phyloP scores from a whole-genome alignment of 2,329 filamentous ascomycete genomes.

The Hymenoscyphus linearis region DNA sequence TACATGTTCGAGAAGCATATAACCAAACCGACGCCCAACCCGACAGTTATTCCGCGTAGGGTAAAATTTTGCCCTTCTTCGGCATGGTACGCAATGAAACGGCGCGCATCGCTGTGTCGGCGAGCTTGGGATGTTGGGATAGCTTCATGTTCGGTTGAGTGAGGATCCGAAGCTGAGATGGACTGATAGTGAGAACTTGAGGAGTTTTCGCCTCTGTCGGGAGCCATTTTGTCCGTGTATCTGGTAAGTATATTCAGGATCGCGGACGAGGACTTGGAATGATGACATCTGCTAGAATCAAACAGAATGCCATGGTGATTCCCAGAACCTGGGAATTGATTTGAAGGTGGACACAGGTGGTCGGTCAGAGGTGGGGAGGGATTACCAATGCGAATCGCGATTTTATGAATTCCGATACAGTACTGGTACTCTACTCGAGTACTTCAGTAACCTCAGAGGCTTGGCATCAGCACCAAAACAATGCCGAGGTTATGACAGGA shows the following conservation, averaged over 20 bases:
- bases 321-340: no score
- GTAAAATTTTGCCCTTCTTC: conserved; percentile 67
- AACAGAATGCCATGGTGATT: not conserved
- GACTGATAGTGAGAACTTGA: conserved; percentile 7
- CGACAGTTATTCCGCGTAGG: conserved; percentile 70
- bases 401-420: no score
- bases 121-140: conserved; percentile 10
- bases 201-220: conserved; percentile 4
- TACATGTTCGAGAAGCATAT: conserved; percentile 98
- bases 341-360: not conserved
- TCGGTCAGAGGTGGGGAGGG: not conserved
- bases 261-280: not conserved
- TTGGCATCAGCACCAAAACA: no score
- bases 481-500: no score
- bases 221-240: conserved; percentile 3
- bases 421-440: no score
- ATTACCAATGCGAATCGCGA: not conserved
- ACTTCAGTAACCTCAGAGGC: no score
- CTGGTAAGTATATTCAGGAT: not conserved
- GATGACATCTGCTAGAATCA: not conserved
- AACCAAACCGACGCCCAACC: conserved; percentile 77
- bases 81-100: conserved; percentile 29
- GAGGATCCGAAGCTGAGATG: conserved; percentile 6
- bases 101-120: conserved; percentile 25
- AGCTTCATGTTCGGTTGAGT: conserved; percentile 3